Percentiles rank a stretch among this genome's conserved stretches.
Evolutionary conservation across 1,284 basidiomycete genomes (phyloP).

Genomic region (Golubevia sp.): DNA sequence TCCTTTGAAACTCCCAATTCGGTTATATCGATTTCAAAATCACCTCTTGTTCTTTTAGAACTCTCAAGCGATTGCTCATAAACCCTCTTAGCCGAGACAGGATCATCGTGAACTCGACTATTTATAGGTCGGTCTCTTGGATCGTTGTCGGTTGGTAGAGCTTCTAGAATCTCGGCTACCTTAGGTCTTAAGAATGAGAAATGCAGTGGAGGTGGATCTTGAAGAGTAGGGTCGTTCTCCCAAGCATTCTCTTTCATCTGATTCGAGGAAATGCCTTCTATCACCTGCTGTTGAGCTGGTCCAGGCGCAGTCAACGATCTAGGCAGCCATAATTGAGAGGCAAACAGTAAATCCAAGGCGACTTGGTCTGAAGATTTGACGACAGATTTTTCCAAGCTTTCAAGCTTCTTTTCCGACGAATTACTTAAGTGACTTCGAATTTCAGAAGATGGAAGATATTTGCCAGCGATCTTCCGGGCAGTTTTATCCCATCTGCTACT

Average conservation of each 20-base stretch:
- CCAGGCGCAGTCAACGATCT: neutral
- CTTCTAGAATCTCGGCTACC: neutral
- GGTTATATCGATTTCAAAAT: no score
- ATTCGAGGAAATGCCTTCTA: neutral
- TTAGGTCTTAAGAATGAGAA: neutral
- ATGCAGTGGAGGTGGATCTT: neutral
- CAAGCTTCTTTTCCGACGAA: neutral
- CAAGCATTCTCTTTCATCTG: neutral
- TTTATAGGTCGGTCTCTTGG: no score
- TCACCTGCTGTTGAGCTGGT: neutral
- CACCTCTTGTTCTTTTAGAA: no score
- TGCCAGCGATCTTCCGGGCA: neutral
- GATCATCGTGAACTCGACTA: no score
- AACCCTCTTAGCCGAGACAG: no score
- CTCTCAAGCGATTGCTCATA: no score
- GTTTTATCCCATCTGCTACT: neutral
- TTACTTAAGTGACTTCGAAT: neutral
- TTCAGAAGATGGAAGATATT: neutral
- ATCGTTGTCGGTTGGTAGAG: neutral
- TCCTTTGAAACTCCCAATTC: no score
- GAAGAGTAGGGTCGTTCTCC: neutral
- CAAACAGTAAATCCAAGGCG: neutral
- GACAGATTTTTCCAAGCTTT: neutral
- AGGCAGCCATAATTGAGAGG: neutral
- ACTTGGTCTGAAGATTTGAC: neutral